Base-by-base conservation (phyloP, 2,329 filamentous ascomycete species). In the Niveomyces coronatus region DNA sequence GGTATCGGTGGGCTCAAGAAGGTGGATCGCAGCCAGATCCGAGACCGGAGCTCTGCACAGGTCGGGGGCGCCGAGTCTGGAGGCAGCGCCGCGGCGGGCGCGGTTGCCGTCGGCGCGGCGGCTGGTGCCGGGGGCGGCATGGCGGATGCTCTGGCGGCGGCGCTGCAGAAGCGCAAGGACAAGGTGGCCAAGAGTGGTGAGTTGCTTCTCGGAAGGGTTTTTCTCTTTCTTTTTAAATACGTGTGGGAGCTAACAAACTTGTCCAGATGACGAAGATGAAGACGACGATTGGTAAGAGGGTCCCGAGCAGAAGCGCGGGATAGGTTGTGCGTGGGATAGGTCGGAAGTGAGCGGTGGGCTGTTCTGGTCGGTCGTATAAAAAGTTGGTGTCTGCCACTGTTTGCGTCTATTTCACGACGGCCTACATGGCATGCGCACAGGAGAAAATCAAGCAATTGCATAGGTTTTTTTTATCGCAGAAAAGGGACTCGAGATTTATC, bases 111-210 rank as follows among this genome's bases (percentile, higher is more conserved):
- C 34, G 63, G 71, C 32, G 32, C 31, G 1, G 68, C 70, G 14
- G 54, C 67, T 14, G 58, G 65, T n/a, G 54, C 67, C 28, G 57
- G 64, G 35, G 75, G 78, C 40, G 79, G 76, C 24, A 76, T 95
- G 71, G 85, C 86, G 16, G 85, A 82, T 63, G 88, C 86, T 33
- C 64, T 94, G 49, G 85, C 85, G 43, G 81, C 77, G 43, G 83
- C 82, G 41, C 61, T 88, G 50, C 76, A 81, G 54, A 83, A 85
- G 64, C 74, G 89, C 59, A 95, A 95, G 68, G 78, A 86, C 61
- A 94, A 94, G 70, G 89, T 95, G 57, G 85, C 85, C 63, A 82
- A 85, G 58, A 94, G 85, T 70, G 89, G 89, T 95, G 76, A 77
- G 85, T 81, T 37, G 37, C n/a, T n/a, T n/a, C n/a, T n/a, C n/a